Evolutionary conservation across 2,329 filamentous ascomycete species (phyloP).

Genomic region (Pseudogymnoascus verrucosus): DNA sequence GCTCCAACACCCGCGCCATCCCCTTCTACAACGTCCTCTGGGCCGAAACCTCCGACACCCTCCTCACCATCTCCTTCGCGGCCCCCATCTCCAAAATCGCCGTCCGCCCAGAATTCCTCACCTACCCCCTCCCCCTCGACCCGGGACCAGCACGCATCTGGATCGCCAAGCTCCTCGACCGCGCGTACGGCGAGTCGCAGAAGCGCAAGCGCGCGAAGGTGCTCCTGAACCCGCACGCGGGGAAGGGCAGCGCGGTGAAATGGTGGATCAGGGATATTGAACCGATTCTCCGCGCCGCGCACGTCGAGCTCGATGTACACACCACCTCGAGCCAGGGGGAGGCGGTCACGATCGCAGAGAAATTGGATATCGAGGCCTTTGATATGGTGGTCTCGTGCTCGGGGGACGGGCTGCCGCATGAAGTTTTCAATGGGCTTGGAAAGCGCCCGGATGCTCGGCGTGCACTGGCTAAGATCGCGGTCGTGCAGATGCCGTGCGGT

Average conservation of each 20-base stretch:
- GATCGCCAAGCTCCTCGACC: conserved; percentile 55
- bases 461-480: conserved; percentile 68
- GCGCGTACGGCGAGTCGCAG: conserved; percentile 63
- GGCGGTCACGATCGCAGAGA: conserved; percentile 66
- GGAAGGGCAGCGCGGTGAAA: conserved; percentile 67
- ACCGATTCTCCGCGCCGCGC: conserved; percentile 75
- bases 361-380: conserved; percentile 68
- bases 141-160: conserved; percentile 47
- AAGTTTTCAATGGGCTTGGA: conserved; percentile 89
- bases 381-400: conserved; percentile 86
- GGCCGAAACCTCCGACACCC: conserved; percentile 55
- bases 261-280: conserved; percentile 68
- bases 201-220: conserved; percentile 74
- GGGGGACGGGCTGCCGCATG: conserved; percentile 83
- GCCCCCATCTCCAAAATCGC: conserved; percentile 48
- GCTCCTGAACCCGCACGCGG: conserved; percentile 84
- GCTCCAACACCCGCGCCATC: conserved; percentile 42
- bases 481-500: conserved; percentile 84
- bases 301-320: conserved; percentile 67
- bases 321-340: conserved; percentile 66
- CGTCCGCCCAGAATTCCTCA: conserved; percentile 53
- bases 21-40: conserved; percentile 80
- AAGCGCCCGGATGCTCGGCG: conserved; percentile 65
- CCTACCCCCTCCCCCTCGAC: conserved; percentile 43
- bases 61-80: conserved; percentile 67